phyloP scores from a whole-genome alignment of 208 protist genomes.

The Leishmania tarentolae region DNA sequence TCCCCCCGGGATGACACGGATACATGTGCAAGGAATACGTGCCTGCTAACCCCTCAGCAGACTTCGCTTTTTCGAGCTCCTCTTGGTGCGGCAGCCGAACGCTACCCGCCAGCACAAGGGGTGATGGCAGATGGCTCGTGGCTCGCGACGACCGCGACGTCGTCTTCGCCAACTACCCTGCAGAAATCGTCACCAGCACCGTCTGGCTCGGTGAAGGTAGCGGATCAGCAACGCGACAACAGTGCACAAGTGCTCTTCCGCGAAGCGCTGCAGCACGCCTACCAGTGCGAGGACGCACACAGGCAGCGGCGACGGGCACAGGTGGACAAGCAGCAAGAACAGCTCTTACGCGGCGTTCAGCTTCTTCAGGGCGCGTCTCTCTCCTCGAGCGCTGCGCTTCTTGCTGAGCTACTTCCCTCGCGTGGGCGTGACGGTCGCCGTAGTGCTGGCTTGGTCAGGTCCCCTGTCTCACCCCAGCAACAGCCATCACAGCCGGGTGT shows the following conservation, averaged over 20 bases:
- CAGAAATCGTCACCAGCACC: not conserved
- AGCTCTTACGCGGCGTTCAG: slow-evolving; percentile 9
- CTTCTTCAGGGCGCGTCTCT: slow-evolving; percentile 3
- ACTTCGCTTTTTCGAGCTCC: slow-evolving; percentile 27
- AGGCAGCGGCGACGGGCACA: slow-evolving; percentile 13
- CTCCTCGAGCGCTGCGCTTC: slow-evolving; percentile 2
- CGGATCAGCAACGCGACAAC: not conserved
- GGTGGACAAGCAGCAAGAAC: slow-evolving; percentile 8
- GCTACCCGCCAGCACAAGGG: not conserved
- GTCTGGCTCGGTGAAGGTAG: not conserved
- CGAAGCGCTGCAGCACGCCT: slow-evolving; percentile 25
- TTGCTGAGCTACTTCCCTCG: not conserved
- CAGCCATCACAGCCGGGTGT: not conserved
- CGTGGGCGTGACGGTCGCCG: not conserved
- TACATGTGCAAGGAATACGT: not conserved
- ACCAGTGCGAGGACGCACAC: slow-evolving; percentile 24
- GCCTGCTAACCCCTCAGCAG: slow-evolving; percentile 3
- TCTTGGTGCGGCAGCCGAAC: not conserved
- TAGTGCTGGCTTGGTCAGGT: not conserved
- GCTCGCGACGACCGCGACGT: not conserved
- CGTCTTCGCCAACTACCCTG: not conserved
- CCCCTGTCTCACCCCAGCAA: not conserved
- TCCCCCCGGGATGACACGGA: not conserved
- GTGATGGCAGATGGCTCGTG: not conserved
- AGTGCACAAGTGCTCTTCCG: slow-evolving; percentile 15